Percentiles rank a stretch among this genome's conserved stretches.
Evolutionary conservation across 2,329 filamentous ascomycete species (phyloP).

Genomic region (Fusarium pseudograminearum): DNA sequence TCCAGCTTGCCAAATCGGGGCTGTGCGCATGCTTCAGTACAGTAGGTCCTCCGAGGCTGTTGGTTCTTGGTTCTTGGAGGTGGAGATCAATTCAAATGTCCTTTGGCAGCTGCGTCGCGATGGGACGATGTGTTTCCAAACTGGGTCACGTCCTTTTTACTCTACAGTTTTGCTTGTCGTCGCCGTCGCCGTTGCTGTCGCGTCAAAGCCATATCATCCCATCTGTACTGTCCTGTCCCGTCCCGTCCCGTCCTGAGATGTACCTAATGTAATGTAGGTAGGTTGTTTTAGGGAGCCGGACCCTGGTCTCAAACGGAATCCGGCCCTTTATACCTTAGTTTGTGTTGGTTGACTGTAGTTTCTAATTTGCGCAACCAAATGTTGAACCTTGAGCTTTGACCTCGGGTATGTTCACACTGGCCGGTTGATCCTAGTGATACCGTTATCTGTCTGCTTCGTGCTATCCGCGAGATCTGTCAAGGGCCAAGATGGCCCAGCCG

Average conservation of each 20-base stretch:
- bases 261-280: neutral
- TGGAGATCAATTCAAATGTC: slow-evolving; percentile 23
- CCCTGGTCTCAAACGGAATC: slow-evolving; percentile 31
- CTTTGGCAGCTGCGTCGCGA: slow-evolving; percentile 3
- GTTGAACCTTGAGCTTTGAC: slow-evolving; percentile 12
- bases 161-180: slow-evolving; percentile 4
- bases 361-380: slow-evolving; percentile 31
- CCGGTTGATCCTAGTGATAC: slow-evolving; percentile 24
- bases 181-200: neutral
- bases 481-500: slow-evolving; percentile 45
- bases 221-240: slow-evolving; percentile 4
- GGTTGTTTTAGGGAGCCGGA: slow-evolving; percentile 5
- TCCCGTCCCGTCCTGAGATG: neutral
- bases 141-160: slow-evolving; percentile 7
- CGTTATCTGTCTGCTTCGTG: slow-evolving; percentile 39
- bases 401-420: slow-evolving; percentile 5
- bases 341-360: slow-evolving; percentile 17
- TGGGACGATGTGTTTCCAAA: slow-evolving; percentile 33
- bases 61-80: slow-evolving; percentile 37
- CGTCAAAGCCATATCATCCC: slow-evolving; percentile 7
- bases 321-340: slow-evolving; percentile 42
- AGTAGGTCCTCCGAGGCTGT: slow-evolving; percentile 30
- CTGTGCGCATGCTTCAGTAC: slow-evolving; percentile 27
- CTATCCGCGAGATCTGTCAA: slow-evolving; percentile 45
- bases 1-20: slow-evolving; percentile 26